Conservation (phyloP, 225 moss, liverwort and hornwort genomes). For the Bryum argenteum region DNA sequence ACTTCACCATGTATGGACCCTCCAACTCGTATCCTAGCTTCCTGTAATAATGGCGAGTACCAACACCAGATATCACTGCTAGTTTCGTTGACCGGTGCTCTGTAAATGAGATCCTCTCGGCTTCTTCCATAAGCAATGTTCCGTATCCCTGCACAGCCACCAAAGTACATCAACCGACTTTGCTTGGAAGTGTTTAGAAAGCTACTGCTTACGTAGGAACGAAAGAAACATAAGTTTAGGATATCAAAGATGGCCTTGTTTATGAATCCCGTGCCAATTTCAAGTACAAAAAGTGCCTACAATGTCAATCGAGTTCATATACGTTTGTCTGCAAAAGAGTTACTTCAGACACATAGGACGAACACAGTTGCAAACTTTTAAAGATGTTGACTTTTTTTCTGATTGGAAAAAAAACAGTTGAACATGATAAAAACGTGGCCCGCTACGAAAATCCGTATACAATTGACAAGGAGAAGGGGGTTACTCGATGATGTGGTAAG, state of each 20-base stretch:
- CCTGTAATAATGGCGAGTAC: constrained; percentile 96
- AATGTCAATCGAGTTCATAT: no score
- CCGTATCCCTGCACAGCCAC: constrained; percentile 76
- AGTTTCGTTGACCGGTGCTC: constrained; percentile 89
- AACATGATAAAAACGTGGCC: no score
- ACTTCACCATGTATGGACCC: constrained; percentile 98
- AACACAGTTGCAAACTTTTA: no score
- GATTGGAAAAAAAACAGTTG: no score
- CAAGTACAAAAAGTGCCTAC: no score
- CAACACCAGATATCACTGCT: constrained; percentile 94
- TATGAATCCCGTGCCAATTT: no score
- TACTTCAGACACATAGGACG: no score
- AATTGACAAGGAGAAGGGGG: no score
- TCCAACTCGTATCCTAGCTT: constrained; percentile 97
- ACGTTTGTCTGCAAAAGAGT: no score
- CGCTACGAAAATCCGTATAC: no score
- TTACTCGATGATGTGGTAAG: not conserved
- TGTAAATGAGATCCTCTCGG: constrained; percentile 75
- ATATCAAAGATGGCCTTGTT: not conserved
- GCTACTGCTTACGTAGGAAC: not conserved
- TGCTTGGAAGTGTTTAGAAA: not conserved
- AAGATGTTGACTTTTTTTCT: no score
- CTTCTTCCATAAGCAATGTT: constrained; percentile 97
- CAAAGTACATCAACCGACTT: not conserved
- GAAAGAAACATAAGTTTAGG: not conserved